Evolutionary conservation across 306 rosid genomes (phyloP), one percentile per base, ranked within the genome.

Genomic region (Gillenia trifoliata): DNA sequence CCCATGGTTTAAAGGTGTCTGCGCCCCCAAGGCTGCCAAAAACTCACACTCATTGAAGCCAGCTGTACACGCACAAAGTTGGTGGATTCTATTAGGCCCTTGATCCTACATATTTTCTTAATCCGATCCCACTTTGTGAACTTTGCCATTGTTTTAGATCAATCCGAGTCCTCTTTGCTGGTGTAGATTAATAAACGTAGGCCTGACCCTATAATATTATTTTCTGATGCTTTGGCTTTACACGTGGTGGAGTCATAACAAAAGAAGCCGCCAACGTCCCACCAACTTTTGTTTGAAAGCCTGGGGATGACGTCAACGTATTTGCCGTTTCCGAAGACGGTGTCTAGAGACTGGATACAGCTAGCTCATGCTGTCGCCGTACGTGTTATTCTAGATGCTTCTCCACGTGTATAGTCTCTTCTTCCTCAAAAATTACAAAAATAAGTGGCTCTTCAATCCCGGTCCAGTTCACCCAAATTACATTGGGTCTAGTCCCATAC

Each of bases 331-430:
- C 68, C 68, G 3, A 64, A 59, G 31, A 40, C 10, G 26, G 61
- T 29, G n/a, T 76, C 62, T 15, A 9, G 49, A 59, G 16, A n/a
- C 50, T 31, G 62, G 83, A 79, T 65, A 87, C 85, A 75, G 85
- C 88, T 82, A 66, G 83, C 77, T 75, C 52, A 13, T 25, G 28
- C n/a, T 40, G 65, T 69, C 71, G 8, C 74, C 86, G 69, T 64
- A 78, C 88, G 84, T 86, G 83, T 61, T 77, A 73, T 71, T 81
- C 78, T 26, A 65, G n/a, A 66, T 40, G 55, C 33, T 45, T 55
- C 71, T 11, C 52, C 45, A 47, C 57, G 74, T 11, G 7, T 38
- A 11, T 36, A 8, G 3, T 34, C 26, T 1, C 6, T 3, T n/a
- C 43, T 36, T 54, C 26, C 26, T n/a, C 60, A 2, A 38, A 1